A percentile compares a stretch with the other conserved stretches of the same genome.
phyloP scores from a whole-genome alignment of 805 yeast species.

The Pichia paraexigua region DNA sequence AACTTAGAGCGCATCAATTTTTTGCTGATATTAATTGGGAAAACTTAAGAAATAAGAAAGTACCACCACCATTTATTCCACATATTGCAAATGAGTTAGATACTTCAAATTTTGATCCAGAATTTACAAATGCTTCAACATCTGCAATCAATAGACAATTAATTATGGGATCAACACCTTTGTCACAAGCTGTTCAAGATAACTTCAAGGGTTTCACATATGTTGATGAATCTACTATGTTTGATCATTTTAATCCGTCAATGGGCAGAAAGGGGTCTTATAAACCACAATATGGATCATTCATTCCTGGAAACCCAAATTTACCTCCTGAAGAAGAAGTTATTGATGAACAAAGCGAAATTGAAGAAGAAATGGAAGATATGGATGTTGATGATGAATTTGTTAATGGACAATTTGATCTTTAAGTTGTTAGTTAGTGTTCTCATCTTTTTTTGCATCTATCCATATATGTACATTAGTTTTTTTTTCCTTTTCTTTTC shows the following conservation, averaged over 20 bases:
- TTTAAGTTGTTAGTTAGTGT: constrained; percentile 28
- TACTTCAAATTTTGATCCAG: constrained; percentile 96
- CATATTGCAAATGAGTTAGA: constrained; percentile 86
- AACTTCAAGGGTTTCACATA: constrained; percentile 95
- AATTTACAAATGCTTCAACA: constrained; percentile 87
- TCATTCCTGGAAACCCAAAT: constrained; percentile 73
- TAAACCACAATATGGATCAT: constrained; percentile 47
- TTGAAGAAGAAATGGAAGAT: constrained; percentile 37
- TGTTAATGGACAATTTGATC: constrained; percentile 84
- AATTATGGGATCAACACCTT: constrained; percentile 66
- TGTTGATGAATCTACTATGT: constrained; percentile 89
- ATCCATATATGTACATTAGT: background rate
- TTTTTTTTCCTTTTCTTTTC: background rate
- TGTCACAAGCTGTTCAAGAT: constrained; percentile 92
- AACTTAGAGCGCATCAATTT: constrained; percentile 85
- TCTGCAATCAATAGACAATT: constrained; percentile 65
- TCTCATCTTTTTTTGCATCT: background rate
- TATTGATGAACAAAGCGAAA: constrained; percentile 58
- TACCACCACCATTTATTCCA: constrained; percentile 96
- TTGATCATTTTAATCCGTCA: constrained; percentile 55
- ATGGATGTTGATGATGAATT: constrained; percentile 61
- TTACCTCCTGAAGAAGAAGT: constrained; percentile 80
- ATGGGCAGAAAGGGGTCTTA: constrained; percentile 33
- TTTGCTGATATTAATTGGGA: constrained; percentile 91
- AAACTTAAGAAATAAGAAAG: constrained; percentile 61